Base-by-base conservation (phyloP, 768 basidiomycete genomes). In the Roridomyces roridus region DNA sequence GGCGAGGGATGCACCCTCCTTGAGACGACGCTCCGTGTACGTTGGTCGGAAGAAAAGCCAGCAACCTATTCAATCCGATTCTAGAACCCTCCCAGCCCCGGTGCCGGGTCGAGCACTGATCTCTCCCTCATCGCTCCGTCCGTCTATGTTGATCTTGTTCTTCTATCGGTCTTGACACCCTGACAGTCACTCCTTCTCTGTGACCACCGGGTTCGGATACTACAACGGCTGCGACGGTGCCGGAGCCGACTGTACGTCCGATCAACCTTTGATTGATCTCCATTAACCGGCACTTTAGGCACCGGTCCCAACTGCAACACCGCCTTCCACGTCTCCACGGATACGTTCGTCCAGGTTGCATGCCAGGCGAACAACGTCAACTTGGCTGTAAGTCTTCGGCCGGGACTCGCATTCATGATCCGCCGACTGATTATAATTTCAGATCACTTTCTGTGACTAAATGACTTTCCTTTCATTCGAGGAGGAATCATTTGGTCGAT, bases 1-100 rank as follows among this genome's bases (percentile, higher is more conserved):
- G 75, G 75, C 4, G 75, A 76, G 47, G 61, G 69, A 5, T 77
- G 75, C 62, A 72, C 70, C 17, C 40, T 70, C 15, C 57, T 77
- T 20, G 74, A 75, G 56, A 68, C 67, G 6, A 73, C 67, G 20
- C 65, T 77, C n/a, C 43, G 41, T 10, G 31, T 34, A 34, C 7
- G 31, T 34, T 34, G 3, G 7, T 34, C 31, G 4, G 31, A 34
- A 34, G 15, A 11, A 11, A 3, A 34, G 11, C 4, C 29, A 14
- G 7, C 3, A 34, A 34, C 31, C 31, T 15, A 14, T 31, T 34
- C 31, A 15, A 11, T 34, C 31, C 15, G n/a, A n/a, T 15, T 34
- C 36, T 5, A 8, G 4, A 75, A 77, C 57, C 74, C 74, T 2
- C 67, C 66, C 9, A 55, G 56, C 21, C 60, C 69, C 6, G 74